Evolutionary conservation across 1,284 basidiomycete species (phyloP), one percentile per base, ranked within the genome.

Genomic region (Ceraceosorus bombacis): DNA sequence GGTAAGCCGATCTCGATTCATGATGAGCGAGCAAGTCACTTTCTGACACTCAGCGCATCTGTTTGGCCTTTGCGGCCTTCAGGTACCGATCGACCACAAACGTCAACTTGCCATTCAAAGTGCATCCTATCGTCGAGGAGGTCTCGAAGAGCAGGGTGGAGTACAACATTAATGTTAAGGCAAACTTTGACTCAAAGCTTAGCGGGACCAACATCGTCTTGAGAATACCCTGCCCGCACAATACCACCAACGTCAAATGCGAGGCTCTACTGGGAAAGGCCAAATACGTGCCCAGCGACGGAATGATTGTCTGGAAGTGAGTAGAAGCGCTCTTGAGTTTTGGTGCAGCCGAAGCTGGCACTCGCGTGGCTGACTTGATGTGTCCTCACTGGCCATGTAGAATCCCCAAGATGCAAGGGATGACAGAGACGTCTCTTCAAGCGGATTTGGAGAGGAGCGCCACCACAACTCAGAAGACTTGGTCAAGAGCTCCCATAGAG

Each of bases 401-500:
- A 78, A 87, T 99, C 53, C 86, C 90, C 1, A 83, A 90, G 59
- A 83, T 99, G 67, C 92, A 96, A 79, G 95, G 95, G 51, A 88
- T 88, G 13, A 86, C 90, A 67, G 94, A 98, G 79, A 85, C 86
- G 67, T 90, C 89, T 0, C 84, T 98, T 59, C 85, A 85, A 1
- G 94, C 86, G 0, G 85, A 88, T 17, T 93, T 91, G 4, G 84
- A 85, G 43, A 81, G 96, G 55, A 89, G 91, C 1, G 85, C 85
- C 61, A 94, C 89, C 17, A 96, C 93, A 0, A 84, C 85, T 60
- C 53, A 64, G 4, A 92, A 96, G 83, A 86, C 92, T 2, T 98
- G 95, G 95, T 90, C 90, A 8, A 83, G 94, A 54, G 94, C 95
- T 8, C 95, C 95, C 5, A 97, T 98, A 73, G 90, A 95, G 71